phyloP scores from a whole-genome alignment of 495 filamentous ascomycete genomes.

The Penicillium ochrochloron region DNA sequence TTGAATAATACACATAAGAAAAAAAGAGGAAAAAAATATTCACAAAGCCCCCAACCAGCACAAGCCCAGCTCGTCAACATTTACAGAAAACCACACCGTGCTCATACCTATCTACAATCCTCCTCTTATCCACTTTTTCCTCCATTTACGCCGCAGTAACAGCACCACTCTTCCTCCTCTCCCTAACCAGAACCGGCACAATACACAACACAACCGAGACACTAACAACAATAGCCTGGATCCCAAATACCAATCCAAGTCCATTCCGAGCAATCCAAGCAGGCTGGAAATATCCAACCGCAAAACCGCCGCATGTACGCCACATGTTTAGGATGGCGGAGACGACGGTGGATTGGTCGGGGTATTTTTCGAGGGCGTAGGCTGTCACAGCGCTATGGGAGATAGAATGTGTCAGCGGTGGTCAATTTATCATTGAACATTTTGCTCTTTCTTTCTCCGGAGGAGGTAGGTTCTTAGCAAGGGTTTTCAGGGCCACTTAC shows the following conservation, averaged over 20 bases:
- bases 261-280: conserved; percentile 48
- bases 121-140: neutral
- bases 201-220: conserved; percentile 36
- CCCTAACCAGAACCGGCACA: conserved; percentile 34
- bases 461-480: neutral
- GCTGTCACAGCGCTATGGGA: conserved; percentile 41
- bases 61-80: neutral
- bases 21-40: neutral
- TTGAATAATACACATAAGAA: neutral
- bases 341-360: conserved; percentile 44
- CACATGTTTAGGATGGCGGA: conserved; percentile 50
- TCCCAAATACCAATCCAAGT: conserved; percentile 48
- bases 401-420: neutral
- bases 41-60: neutral
- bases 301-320: conserved; percentile 52
- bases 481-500: conserved; percentile 24
- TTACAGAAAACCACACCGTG: neutral
- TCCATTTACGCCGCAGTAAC: conserved; percentile 1
- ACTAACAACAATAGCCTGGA: conserved; percentile 47
- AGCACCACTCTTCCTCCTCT: conserved; percentile 6
- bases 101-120: neutral
- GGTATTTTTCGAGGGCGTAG: conserved; percentile 50
- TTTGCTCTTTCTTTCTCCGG: neutral
- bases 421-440: neutral
- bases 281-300: conserved; percentile 52